Evolutionary conservation across 164 flowering plant species (phyloP).

Genomic region (Kingdonia uniflora): DNA sequence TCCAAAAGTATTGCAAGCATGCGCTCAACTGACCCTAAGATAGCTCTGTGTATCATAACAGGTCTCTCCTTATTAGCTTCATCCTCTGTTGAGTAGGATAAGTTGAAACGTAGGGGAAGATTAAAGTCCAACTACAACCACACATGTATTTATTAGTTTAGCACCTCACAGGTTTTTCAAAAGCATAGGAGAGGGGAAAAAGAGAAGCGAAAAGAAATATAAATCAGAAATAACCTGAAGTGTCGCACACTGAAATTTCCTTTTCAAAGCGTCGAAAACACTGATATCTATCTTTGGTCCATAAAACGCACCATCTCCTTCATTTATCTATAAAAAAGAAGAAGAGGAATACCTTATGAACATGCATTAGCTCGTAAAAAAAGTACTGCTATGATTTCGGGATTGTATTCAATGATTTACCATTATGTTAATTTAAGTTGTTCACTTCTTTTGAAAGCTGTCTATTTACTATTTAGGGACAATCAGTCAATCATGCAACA

Average conservation of each 20-base stretch:
- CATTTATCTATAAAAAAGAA: conserved; percentile 50
- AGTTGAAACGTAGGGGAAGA: conserved; percentile 78
- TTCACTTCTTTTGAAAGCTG: too few relatives aligned
- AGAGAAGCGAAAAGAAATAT: background rate
- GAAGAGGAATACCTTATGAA: background rate
- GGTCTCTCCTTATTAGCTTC: conserved; percentile 86
- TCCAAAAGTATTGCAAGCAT: conserved; percentile 97
- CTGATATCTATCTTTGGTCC: conserved; percentile 98
- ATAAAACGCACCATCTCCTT: conserved; percentile 99
- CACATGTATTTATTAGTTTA: conserved; percentile 2
- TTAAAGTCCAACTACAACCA: conserved; percentile 89
- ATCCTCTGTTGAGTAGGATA: conserved; percentile 92
- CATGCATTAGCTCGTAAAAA: too few relatives aligned
- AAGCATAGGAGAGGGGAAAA: background rate
- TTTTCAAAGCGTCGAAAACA: conserved; percentile 88
- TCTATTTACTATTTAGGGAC: too few relatives aligned
- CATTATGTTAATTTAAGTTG: too few relatives aligned
- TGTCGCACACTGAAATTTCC: conserved; percentile 97
- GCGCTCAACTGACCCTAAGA: conserved; percentile 93
- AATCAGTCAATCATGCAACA: too few relatives aligned
- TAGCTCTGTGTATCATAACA: conserved; percentile 96
- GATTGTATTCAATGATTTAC: too few relatives aligned
- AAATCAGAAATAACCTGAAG: conserved; percentile 69
- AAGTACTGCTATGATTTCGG: too few relatives aligned
- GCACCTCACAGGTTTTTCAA: background rate